Base-by-base conservation (phyloP, 108 stramenopile species). In the Cyclotella cryptica region DNA sequence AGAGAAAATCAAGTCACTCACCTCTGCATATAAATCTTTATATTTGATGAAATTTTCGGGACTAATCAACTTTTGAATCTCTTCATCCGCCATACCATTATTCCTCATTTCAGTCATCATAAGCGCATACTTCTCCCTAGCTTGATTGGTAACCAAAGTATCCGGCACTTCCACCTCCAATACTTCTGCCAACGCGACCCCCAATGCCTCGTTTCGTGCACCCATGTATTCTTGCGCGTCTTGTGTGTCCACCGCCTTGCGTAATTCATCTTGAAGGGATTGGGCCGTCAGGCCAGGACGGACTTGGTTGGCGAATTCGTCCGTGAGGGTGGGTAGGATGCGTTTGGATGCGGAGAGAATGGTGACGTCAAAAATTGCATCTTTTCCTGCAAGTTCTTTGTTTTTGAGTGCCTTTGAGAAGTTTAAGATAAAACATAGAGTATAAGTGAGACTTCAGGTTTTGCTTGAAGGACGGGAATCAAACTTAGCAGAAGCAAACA, bases 41-140 rank as follows among this genome's bases (percentile, higher is more conserved):
- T 98, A 98, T 86, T 98, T 98, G 58, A 82, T 51, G 81, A 98
- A 98, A 84, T 96, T 97, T 61, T 97, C 96, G 17, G 94, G 92
- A 41, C 70, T 92, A 62, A 98, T 96, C 78, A 96, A 87, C 51
- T 87, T 88, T 84, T 97, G 93, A 78, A 98, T 94, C 66, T 95
- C 95, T 26, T 93, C 90, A 77, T 98, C 97, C 30, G 88, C 66
- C 74, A 95, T 92, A 24, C 96, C 95, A 66, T 84, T 90, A 77
- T 90, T 88, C 71, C 93, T 77, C 88, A 98, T 90, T 45, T 98
- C 97, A 0, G 94, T 89, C 95, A 98, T 95, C 97, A 98, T 98
- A 75, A 96, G 65, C 46, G 97, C 95, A 61, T 93, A 98, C 88
- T 98, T 97, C 54, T 97, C 93, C n/a, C 90, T 89, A 5, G 95